Evolutionary conservation across 2,329 filamentous ascomycete genomes (phyloP).

Genomic region (Zopfia rhizophila): DNA sequence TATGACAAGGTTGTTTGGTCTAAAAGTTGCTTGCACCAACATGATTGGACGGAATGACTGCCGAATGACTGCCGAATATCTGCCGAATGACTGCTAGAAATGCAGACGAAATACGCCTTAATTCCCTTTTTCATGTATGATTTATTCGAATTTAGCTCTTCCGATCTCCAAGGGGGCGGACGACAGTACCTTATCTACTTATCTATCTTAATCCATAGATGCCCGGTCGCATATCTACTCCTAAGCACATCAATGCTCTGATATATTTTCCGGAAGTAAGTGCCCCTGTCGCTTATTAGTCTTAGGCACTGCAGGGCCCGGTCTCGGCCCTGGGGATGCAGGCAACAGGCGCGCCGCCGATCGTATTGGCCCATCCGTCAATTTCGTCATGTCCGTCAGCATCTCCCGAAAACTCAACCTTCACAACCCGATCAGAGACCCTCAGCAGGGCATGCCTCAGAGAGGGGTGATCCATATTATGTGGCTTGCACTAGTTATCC

Average conservation of each 20-base stretch:
- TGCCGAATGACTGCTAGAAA: background rate
- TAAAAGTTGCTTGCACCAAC: background rate
- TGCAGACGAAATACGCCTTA: conserved; percentile 4
- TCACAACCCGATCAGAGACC: no score
- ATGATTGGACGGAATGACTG: conserved; percentile 1
- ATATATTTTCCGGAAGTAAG: no score
- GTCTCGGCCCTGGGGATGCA: conserved; percentile 1
- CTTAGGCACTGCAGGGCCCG: no score
- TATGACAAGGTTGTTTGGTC: conserved; percentile 3
- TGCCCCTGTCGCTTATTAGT: no score
- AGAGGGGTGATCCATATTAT: no score
- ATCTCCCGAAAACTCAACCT: conserved; percentile 1
- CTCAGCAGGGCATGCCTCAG: no score
- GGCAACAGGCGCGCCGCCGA: no score
- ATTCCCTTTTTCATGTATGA: conserved; percentile 2
- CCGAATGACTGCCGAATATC: conserved; percentile 1
- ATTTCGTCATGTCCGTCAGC: conserved; percentile 4
- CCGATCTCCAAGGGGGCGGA: background rate
- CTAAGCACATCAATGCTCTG: no score
- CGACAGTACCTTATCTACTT: background rate
- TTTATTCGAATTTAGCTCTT: background rate
- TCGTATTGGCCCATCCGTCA: background rate
- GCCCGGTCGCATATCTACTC: no score
- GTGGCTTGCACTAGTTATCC: no score
- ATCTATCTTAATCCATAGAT: no score